Conservation (phyloP, 495 filamentous ascomycete species). For the Achaetomiella virescens region DNA sequence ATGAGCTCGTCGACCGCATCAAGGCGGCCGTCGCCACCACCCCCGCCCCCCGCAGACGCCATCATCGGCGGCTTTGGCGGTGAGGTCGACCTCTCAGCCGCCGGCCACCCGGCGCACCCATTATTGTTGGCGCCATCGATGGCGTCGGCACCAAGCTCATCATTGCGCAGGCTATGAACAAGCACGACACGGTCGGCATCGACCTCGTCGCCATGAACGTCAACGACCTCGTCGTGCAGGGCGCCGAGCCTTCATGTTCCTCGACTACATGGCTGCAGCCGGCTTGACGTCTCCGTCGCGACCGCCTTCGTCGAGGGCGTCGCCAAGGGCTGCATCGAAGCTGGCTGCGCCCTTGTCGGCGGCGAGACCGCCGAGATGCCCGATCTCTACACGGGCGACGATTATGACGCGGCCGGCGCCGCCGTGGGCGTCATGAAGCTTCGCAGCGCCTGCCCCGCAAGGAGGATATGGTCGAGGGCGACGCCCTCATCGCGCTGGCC, state of each 20-base stretch:
- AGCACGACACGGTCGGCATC: slow-evolving; percentile 90
- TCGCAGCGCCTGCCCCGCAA: slow-evolving; percentile 67
- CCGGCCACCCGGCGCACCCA: slow-evolving; percentile 69
- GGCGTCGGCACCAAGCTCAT: slow-evolving; percentile 96
- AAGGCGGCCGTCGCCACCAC: slow-evolving; percentile 77
- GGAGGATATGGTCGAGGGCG: slow-evolving; percentile 67
- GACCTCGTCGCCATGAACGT: slow-evolving; percentile 99
- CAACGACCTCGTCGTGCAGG: slow-evolving; percentile 93
- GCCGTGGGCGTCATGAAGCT: slow-evolving; percentile 77
- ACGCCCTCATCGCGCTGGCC: slow-evolving; percentile 75
- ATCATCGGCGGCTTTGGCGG: slow-evolving; percentile 95
- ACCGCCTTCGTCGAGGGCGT: slow-evolving; percentile 81
- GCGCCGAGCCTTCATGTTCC: slow-evolving; percentile 87
- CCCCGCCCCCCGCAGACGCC: slow-evolving; percentile 68
- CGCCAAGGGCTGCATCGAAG: slow-evolving; percentile 71
- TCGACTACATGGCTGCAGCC: slow-evolving; percentile 89
- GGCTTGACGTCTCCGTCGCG: slow-evolving; percentile 69
- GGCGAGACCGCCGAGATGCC: slow-evolving; percentile 99
- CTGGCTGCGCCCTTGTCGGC: slow-evolving; percentile 83
- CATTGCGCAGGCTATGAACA: slow-evolving; percentile 78
- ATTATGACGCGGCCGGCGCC: slow-evolving; percentile 86
- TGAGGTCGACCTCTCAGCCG: slow-evolving; percentile 70
- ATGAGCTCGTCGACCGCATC: slow-evolving; percentile 83
- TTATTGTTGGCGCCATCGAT: slow-evolving; percentile 85
- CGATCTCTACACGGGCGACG: slow-evolving; percentile 72